A percentile compares a stretch with the other conserved stretches of the same genome.
These are phyloP conservation scores for Boechera retrofracta DNA, from an alignment of 345 rosid species.

Conservation along the genomic window DNA sequence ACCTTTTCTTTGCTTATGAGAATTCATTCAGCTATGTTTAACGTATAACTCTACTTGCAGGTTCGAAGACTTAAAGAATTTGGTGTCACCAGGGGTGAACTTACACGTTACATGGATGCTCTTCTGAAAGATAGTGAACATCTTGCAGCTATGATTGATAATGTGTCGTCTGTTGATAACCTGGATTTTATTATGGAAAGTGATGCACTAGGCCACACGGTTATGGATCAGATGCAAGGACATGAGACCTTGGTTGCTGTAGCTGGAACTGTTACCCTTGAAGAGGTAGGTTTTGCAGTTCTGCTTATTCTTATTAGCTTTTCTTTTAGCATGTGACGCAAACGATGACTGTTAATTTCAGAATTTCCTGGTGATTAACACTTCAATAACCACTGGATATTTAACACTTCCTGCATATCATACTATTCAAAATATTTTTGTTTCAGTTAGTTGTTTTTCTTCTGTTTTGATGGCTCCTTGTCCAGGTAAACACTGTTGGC, in stretches of 20 bases:
- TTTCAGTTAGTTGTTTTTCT: slow-evolving; percentile 1
- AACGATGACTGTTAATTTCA: neutral
- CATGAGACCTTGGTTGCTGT: slow-evolving; percentile 89
- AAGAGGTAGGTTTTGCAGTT: slow-evolving; percentile 63
- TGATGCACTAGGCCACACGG: slow-evolving; percentile 93
- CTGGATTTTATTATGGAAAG: slow-evolving; percentile 98
- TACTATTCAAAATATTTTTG: neutral
- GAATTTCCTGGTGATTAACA: slow-evolving; percentile 21
- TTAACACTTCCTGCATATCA: slow-evolving; percentile 17
- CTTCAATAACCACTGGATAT: slow-evolving; percentile 10
- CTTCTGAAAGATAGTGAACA: slow-evolving; percentile 98
- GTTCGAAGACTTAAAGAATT: slow-evolving; percentile 98
- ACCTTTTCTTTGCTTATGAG: slow-evolving; percentile 16
- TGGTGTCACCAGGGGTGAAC: slow-evolving; percentile 98
- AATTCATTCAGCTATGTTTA: slow-evolving; percentile 26
- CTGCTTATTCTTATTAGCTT: slow-evolving; percentile 3
- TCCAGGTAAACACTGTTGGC: slow-evolving; percentile 89
- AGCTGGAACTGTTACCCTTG: slow-evolving; percentile 91
- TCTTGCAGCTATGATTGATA: slow-evolving; percentile 95
- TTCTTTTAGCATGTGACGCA: slow-evolving; percentile 11
- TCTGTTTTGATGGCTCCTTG: slow-evolving; percentile 25
- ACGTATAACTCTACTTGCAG: slow-evolving; percentile 50
- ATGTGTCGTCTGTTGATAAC: slow-evolving; percentile 97
- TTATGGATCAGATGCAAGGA: slow-evolving; percentile 98
- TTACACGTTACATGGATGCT: slow-evolving; percentile 97